A percentile compares a stretch with the other conserved stretches of the same genome.
phyloP scores from a whole-genome alignment of 2,329 filamentous ascomycete species.

The Arthrobotrys conoides region DNA sequence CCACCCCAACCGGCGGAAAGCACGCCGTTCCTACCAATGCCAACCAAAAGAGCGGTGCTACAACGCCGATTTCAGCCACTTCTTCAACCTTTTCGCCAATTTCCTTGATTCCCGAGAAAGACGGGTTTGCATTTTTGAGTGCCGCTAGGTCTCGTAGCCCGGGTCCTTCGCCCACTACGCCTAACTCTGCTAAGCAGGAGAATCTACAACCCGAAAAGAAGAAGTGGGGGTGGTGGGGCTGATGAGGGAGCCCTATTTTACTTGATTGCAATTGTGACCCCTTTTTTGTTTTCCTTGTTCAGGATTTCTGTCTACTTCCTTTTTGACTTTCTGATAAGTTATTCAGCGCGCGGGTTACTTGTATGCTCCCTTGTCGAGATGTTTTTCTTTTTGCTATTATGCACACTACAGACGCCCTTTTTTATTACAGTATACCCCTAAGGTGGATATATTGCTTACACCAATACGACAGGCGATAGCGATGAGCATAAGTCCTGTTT shows the following conservation, averaged over 20 bases:
- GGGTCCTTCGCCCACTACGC: constrained; percentile 34
- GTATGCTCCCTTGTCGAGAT: constrained; percentile 37
- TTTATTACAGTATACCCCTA: constrained; percentile 8
- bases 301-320: constrained; percentile 17
- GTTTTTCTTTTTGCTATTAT: constrained; percentile 22
- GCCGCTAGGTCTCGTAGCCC: constrained; percentile 45
- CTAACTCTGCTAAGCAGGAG: constrained; percentile 30
- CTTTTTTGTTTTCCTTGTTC: background rate
- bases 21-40: constrained; percentile 41
- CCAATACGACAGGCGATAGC: constrained; percentile 4
- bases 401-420: constrained; percentile 1
- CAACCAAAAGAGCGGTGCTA: constrained; percentile 49
- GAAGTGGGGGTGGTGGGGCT: constrained; percentile 60
- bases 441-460: constrained; percentile 8
- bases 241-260: constrained; percentile 41
- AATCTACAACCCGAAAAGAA: constrained; percentile 34
- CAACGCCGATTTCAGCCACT: constrained; percentile 56
- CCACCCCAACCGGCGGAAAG: constrained; percentile 42
- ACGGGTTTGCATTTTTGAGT: constrained; percentile 56
- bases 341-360: constrained; percentile 31
- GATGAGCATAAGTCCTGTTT: constrained; percentile 7
- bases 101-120: constrained; percentile 49
- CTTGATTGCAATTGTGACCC: constrained; percentile 21
- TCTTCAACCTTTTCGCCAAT: constrained; percentile 32
- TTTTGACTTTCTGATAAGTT: constrained; percentile 17